Percentiles rank a stretch among this genome's conserved stretches.
Conservation (phyloP, 129 eudicot genomes). For the Pulicaria dysenterica region DNA sequence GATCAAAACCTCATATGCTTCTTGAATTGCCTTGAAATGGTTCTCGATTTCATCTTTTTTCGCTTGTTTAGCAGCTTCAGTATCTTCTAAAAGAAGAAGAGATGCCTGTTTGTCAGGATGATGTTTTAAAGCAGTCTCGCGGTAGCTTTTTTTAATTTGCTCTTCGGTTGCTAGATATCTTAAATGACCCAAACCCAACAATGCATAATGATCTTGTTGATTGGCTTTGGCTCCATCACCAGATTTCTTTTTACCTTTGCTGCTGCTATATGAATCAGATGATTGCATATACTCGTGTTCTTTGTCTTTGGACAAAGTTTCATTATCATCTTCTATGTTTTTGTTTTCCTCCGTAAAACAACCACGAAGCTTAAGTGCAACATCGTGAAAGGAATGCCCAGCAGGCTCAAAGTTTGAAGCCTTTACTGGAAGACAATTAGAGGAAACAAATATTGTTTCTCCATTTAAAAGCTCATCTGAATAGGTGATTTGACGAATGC, state of each 20-base stretch:
- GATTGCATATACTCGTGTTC: conserved; percentile 56
- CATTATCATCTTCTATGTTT: conserved; percentile 27
- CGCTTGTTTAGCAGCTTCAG: conserved; percentile 75
- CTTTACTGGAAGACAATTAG: conserved; percentile 74
- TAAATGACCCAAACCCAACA: conserved; percentile 81
- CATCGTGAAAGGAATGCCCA: conserved; percentile 85
- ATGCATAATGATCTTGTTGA: conserved; percentile 91
- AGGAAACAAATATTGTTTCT: conserved; percentile 59
- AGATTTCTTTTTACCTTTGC: conserved; percentile 85
- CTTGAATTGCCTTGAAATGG: conserved; percentile 86
- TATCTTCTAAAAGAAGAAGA: conserved; percentile 72
- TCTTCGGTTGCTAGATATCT: conserved; percentile 95
- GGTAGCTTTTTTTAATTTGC: conserved; percentile 76
- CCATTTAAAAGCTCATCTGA: conserved; percentile 72
- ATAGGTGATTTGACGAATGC: conserved; percentile 60
- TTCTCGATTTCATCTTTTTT: conserved; percentile 89
- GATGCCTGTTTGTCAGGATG: conserved; percentile 97
- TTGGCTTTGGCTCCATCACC: conserved; percentile 48
- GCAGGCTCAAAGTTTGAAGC: conserved; percentile 76
- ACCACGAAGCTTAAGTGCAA: conserved; percentile 74
- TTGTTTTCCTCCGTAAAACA: conserved; percentile 50
- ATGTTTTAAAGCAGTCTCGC: conserved; percentile 82
- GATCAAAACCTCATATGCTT: conserved; percentile 81
- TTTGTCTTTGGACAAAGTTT: conserved; percentile 47
- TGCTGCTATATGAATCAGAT: conserved; percentile 73